Percentiles rank a stretch among this genome's conserved stretches.
Conservation (phyloP, 2,329 filamentous ascomycete species). For the Lecanicillium sp. region DNA sequence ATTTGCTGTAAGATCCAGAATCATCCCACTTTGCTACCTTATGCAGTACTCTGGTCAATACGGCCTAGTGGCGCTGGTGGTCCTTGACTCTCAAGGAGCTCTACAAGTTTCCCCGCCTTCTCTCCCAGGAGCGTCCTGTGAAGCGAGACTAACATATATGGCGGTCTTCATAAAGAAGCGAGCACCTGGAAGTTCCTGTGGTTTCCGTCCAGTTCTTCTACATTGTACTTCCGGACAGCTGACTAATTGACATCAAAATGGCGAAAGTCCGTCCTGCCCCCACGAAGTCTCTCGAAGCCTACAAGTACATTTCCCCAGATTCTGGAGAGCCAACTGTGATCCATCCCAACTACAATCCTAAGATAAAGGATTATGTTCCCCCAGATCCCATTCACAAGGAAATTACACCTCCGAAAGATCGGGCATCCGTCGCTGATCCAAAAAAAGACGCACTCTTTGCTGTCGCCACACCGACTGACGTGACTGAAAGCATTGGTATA, state of each 20-base stretch:
- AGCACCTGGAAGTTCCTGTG: neutral
- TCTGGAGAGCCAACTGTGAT: constrained; percentile 37
- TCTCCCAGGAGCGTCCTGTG: neutral
- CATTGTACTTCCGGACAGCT: neutral
- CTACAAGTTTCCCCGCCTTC: neutral
- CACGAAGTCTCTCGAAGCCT: constrained; percentile 23
- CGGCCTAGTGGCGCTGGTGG: neutral
- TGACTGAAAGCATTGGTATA: constrained; percentile 33
- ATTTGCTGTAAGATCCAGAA: neutral
- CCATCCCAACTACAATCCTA: constrained; percentile 39
- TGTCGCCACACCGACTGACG: constrained; percentile 27
- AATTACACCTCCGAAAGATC: constrained; percentile 14
- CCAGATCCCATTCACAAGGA: constrained; percentile 27
- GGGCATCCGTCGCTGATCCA: constrained; percentile 34
- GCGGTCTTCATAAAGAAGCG: neutral
- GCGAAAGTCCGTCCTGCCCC: neutral
- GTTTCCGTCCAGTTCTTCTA: neutral
- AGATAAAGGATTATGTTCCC: constrained; percentile 31
- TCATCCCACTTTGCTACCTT: neutral
- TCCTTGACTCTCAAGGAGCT: neutral
- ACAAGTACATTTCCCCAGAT: constrained; percentile 39
- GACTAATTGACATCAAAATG: neutral
- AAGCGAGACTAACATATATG: neutral
- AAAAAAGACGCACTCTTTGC: constrained; percentile 34
- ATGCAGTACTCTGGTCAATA: neutral